Percentiles rank a stretch among this genome's conserved stretches.
phyloP scores from a whole-genome alignment of 2,329 filamentous ascomycete genomes.

The Pseudogymnoascus sp. region DNA sequence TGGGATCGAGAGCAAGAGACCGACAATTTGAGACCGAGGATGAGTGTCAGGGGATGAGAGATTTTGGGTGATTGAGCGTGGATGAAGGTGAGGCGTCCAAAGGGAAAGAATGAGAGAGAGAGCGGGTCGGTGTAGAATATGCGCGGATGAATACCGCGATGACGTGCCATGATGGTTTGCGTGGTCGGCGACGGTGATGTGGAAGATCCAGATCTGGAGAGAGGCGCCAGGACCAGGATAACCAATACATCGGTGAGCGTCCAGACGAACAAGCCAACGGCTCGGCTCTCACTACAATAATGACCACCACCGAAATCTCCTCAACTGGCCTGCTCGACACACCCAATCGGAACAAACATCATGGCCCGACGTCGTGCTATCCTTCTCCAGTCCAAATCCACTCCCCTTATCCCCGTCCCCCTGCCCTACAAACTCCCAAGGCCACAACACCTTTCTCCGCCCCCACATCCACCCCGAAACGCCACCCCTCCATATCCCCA shows the following conservation, averaged over 20 bases:
- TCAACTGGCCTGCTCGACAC: not conserved
- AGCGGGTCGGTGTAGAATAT: not conserved
- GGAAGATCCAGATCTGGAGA: not conserved
- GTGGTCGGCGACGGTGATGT: not conserved
- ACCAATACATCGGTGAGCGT: not conserved
- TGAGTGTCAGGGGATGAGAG: no score
- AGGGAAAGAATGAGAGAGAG: no score
- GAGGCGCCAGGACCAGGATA: not conserved
- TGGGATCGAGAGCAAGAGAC: no score
- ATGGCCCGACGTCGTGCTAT: not conserved
- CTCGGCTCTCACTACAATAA: not conserved
- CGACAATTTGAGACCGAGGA: no score
- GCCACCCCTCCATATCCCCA: not conserved
- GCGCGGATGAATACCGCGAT: not conserved
- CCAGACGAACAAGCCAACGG: not conserved
- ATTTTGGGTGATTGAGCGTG: no score
- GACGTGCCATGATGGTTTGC: not conserved
- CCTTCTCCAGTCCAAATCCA: not conserved
- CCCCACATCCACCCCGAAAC: slow-evolving; percentile 4
- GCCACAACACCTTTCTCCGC: not conserved
- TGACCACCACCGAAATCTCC: not conserved
- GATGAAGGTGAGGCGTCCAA: no score
- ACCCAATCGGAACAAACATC: slow-evolving; percentile 2
- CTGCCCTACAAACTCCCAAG: not conserved
- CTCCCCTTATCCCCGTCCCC: not conserved